Percentiles rank a stretch among this genome's conserved stretches.
Conservation (phyloP, 2,329 filamentous ascomycete genomes). For the Hypoxylon sp. region DNA sequence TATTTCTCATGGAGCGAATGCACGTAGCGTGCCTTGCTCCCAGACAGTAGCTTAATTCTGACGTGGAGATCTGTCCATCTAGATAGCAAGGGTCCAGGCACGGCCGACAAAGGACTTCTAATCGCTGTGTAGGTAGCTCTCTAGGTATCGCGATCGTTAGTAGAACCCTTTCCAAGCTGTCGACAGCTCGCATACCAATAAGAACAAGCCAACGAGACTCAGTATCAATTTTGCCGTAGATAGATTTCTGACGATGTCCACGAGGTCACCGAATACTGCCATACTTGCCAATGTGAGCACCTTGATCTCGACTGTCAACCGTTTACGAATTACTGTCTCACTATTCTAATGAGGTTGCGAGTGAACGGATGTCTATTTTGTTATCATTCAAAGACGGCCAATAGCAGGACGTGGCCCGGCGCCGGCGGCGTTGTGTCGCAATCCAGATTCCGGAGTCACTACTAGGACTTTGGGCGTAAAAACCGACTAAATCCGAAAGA, state of each 20-base stretch:
- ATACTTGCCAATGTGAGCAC: background rate
- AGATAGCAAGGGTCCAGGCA: constrained; percentile 2
- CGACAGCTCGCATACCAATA: background rate
- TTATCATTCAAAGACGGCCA: background rate
- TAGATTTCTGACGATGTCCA: background rate
- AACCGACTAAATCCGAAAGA: background rate
- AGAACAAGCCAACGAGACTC: background rate
- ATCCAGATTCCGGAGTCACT: background rate
- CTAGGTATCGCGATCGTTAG: background rate
- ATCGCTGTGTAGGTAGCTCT: background rate
- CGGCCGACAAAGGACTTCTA: background rate
- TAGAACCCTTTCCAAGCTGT: background rate
- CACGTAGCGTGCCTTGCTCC: constrained; percentile 27
- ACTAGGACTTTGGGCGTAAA: background rate
- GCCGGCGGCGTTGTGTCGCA: background rate
- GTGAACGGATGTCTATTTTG: no score
- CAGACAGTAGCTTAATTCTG: background rate
- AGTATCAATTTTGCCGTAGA: background rate
- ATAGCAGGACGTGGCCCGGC: background rate
- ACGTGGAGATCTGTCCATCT: constrained; percentile 2
- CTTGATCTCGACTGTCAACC: background rate
- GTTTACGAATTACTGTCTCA: no score
- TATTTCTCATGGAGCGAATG: constrained; percentile 42
- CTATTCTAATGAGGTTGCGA: background rate
- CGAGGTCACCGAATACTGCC: background rate